Evolutionary conservation across 371 early-diverging fungal genomes (phyloP).

Genomic region (Mucor sp.): DNA sequence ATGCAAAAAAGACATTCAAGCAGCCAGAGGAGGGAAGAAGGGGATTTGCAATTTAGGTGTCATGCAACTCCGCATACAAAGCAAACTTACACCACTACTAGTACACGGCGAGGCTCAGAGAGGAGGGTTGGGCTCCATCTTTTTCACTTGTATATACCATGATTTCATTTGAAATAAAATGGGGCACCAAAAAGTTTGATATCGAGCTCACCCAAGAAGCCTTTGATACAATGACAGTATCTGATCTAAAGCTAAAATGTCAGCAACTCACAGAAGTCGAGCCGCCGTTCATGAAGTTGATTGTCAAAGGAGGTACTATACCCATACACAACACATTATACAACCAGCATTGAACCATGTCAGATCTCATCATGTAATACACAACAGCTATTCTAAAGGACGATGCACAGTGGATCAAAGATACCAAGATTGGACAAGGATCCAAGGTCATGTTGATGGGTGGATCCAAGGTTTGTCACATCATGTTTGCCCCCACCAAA

Average conservation of each 20-base stretch:
- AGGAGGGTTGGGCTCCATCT: too few relatives aligned
- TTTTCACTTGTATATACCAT: not conserved
- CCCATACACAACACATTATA: not conserved
- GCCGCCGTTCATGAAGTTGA: conserved; percentile 12
- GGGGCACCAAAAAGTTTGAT: conserved; percentile 6
- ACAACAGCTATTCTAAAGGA: conserved; percentile 17
- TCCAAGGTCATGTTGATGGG: conserved; percentile 23
- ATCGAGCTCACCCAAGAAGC: conserved; percentile 13
- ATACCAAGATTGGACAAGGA: conserved; percentile 15
- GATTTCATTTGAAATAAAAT: conserved; percentile 16
- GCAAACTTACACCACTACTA: not conserved
- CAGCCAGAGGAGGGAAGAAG: not conserved
- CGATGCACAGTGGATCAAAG: conserved; percentile 6
- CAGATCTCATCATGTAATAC: not conserved
- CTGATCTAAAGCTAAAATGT: conserved; percentile 14
- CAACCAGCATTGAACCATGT: not conserved
- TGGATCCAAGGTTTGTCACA: conserved; percentile 11
- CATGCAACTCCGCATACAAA: not conserved
- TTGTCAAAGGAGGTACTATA: conserved; percentile 17
- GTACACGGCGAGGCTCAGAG: too few relatives aligned
- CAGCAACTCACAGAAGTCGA: conserved; percentile 13
- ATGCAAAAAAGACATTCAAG: not conserved
- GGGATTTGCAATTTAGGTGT: not conserved
- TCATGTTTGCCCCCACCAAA: not conserved
- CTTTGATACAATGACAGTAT: conserved; percentile 8